Conservation (phyloP, 2,329 filamentous ascomycete species). For the Ophiostoma populinum region DNA sequence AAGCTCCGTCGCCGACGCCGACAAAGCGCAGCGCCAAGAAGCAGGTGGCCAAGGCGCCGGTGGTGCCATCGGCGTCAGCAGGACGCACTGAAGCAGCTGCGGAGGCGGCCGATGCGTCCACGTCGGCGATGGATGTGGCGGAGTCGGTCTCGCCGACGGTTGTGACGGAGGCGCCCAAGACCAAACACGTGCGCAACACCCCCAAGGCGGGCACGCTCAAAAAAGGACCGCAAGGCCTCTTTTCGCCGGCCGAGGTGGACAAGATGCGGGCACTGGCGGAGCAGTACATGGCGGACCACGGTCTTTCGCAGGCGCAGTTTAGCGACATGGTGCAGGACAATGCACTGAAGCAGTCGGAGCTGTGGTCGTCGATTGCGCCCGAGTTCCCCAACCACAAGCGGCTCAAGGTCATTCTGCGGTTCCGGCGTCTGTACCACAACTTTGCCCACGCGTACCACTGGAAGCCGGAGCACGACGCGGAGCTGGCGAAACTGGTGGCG, state of each 20-base stretch:
- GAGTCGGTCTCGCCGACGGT: no score
- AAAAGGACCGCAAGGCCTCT: constrained; percentile 18
- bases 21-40: neutral
- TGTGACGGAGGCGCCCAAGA: neutral
- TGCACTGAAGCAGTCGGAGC: constrained; percentile 18
- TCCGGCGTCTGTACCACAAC: constrained; percentile 48
- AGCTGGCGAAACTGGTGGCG: constrained; percentile 29
- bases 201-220: neutral
- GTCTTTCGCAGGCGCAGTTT: constrained; percentile 26
- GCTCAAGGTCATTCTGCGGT: constrained; percentile 36
- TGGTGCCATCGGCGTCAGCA: neutral
- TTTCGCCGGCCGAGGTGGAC: constrained; percentile 25
- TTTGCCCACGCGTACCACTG: constrained; percentile 42
- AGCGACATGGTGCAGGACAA: constrained; percentile 26
- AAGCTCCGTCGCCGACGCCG: neutral
- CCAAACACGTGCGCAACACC: neutral
- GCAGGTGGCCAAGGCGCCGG: neutral
- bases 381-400: constrained; percentile 32
- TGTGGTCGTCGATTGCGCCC: constrained; percentile 33
- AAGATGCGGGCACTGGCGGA: constrained; percentile 26
- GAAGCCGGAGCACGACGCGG: constrained; percentile 39
- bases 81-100: neutral
- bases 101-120: no score
- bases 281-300: constrained; percentile 24
- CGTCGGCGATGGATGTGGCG: no score